phyloP scores from a whole-genome alignment of 192 early-diverging fungal species.

The Backusella psychrophila region DNA sequence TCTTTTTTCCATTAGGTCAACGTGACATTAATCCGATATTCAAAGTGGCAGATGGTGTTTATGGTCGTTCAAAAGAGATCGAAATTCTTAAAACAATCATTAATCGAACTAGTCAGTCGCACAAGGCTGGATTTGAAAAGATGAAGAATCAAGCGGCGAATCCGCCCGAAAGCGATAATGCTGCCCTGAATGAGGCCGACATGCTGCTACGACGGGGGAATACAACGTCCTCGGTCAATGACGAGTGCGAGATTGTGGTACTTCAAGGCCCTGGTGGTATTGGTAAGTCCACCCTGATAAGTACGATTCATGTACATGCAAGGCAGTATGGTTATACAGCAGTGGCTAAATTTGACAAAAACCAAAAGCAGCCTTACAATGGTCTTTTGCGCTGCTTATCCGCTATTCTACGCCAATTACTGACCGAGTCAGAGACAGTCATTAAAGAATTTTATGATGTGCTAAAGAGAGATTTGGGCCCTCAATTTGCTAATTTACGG shows the following conservation, averaged over 20 bases:
- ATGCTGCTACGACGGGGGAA: not conserved
- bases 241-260: constrained; percentile 9
- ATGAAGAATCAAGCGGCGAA: not conserved
- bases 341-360: constrained; percentile 23
- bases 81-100: constrained; percentile 8
- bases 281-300: constrained; percentile 23
- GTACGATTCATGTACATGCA: constrained; percentile 17
- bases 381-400: constrained; percentile 21
- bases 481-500: constrained; percentile 24
- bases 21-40: constrained; percentile 25
- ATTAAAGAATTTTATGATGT: constrained; percentile 20
- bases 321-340: constrained; percentile 24
- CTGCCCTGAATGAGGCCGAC: constrained; percentile 3
- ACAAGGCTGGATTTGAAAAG: not conserved
- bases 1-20: constrained; percentile 20
- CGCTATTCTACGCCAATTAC: constrained; percentile 15
- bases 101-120: not conserved
- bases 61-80: constrained; percentile 20
- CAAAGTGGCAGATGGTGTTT: constrained; percentile 6
- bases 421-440: constrained; percentile 22
- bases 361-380: constrained; percentile 27
- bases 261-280: constrained; percentile 24
- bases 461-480: constrained; percentile 19
- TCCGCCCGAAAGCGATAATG: not conserved
- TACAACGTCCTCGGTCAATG: not conserved